Base-by-base conservation (phyloP, 1,139 yeast genomes). In the Blastobotrys malaysiensis region DNA sequence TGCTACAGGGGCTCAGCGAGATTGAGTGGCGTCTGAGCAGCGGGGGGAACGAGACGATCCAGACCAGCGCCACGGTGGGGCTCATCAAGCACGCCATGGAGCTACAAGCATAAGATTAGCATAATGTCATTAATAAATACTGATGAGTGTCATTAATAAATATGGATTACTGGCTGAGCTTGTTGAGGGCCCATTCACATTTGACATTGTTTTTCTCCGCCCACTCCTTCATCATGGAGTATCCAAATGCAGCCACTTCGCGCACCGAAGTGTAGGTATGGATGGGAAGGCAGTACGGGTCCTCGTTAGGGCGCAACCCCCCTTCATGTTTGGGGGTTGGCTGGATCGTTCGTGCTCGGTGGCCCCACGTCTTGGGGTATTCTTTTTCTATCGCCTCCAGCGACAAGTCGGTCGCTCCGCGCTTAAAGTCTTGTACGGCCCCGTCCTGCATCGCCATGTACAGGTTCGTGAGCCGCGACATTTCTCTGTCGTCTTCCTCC, bases 1-100 rank as follows among this genome's bases (percentile, higher is more conserved):
- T 90, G 13, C 73, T 88, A 52, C 77, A 79, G 59, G 90, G 90
- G 1, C 73, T 93, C 53, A 81, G 91, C 31, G 97, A 93, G 58
- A 80, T 93, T 21, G 99, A 93, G 71, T 91, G 90, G 69, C 85
- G 96, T 1, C 84, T 95, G 44, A 84, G 96, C 31, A 84, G 81
- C 66, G 99, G 99, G 9, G 98, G 99, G 1, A 88, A 84, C 65
- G 97, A 91, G 59, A 86, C 84, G 68, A 81, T 95, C 45, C 98
- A 93, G 66, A 80, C 90, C 49, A 86, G 95, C 65, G 98, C 97
- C 1, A 83, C 88, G 54, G 86, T 95, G 56, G 97, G 96, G 0
- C 89, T 86, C 9, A 83, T 93, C 46, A 91, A 91, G 69, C 75
- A 74, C 24, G 84, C 87, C 2, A 59, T 74, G 62, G 75, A 71